Evolutionary conservation across 2,329 filamentous ascomycete genomes (phyloP).

Genomic region (Ascocoryne sarcoides): DNA sequence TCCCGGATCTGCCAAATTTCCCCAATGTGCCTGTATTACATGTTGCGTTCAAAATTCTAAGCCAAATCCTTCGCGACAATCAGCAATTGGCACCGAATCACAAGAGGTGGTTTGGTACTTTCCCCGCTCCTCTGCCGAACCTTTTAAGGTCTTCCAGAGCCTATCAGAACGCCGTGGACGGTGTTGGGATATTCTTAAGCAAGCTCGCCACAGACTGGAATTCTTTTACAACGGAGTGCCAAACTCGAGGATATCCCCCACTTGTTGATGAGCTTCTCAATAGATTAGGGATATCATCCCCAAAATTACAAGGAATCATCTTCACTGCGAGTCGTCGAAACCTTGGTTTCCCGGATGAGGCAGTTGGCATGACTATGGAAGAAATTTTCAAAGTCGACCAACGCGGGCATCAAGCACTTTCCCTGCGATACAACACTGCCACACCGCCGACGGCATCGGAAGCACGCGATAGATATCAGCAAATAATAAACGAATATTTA

Average conservation of each 20-base stretch:
- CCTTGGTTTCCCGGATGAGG: constrained; percentile 33
- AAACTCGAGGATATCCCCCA: constrained; percentile 39
- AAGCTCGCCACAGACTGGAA: constrained; percentile 36
- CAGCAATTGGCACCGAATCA: constrained; percentile 31
- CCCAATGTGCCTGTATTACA: constrained; percentile 16
- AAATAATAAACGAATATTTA: constrained; percentile 17
- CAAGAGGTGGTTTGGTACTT: constrained; percentile 37
- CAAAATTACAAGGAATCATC: constrained; percentile 42
- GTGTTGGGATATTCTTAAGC: constrained; percentile 38
- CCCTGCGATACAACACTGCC: constrained; percentile 19
- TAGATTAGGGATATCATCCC: constrained; percentile 40
- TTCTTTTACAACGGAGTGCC: constrained; percentile 30
- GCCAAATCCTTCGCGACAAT: constrained; percentile 39
- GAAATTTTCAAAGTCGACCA: constrained; percentile 31
- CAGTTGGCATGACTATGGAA: constrained; percentile 29
- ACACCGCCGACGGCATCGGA: constrained; percentile 22
- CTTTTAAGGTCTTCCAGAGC: constrained; percentile 25
- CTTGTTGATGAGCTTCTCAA: constrained; percentile 46
- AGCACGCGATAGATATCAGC: constrained; percentile 18
- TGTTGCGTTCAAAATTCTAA: constrained; percentile 31
- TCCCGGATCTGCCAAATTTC: constrained; percentile 30
- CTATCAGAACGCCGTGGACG: constrained; percentile 25
- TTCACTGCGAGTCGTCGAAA: constrained; percentile 43
- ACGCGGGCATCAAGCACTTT: constrained; percentile 24
- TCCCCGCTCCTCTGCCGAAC: constrained; percentile 33